phyloP scores from a whole-genome alignment of 257 asterid species.

The Solanum commersonii region DNA sequence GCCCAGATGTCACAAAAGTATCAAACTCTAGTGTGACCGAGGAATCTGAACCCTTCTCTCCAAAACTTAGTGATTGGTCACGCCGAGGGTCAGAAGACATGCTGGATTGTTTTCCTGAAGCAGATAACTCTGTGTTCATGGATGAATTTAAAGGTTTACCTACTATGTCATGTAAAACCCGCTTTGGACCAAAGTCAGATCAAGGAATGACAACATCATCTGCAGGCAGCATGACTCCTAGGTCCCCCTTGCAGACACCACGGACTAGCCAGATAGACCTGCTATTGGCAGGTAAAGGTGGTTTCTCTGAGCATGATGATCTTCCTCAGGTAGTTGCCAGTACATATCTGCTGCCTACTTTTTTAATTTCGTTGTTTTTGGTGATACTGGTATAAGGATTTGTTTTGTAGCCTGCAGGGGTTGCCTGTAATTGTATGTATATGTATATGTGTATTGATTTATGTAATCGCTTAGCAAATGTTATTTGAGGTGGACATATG shows the following conservation, averaged over 20 bases:
- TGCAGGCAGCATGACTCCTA: constrained; percentile 99
- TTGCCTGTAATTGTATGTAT: not conserved
- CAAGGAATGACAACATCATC: constrained; percentile 98
- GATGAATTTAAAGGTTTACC: constrained; percentile 83
- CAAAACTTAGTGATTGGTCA: constrained; percentile 95
- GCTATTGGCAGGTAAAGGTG: constrained; percentile 83
- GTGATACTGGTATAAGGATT: not conserved
- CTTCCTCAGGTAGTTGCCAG: constrained; percentile 68
- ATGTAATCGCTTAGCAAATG: not conserved
- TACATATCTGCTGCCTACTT: not conserved
- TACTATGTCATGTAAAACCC: constrained; percentile 79
- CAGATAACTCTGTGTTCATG: constrained; percentile 55
- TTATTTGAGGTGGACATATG: not conserved
- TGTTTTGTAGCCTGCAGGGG: not conserved
- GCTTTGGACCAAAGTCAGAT: constrained; percentile 95
- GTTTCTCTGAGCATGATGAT: constrained; percentile 89
- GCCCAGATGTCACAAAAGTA: constrained; percentile 76
- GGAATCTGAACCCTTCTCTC: constrained; percentile 86
- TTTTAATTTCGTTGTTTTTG: not conserved
- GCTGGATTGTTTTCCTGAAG: constrained; percentile 84
- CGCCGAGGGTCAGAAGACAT: constrained; percentile 96
- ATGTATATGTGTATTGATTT: not conserved
- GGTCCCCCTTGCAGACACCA: constrained; percentile 92
- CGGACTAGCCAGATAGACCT: constrained; percentile 72
- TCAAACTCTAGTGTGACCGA: constrained; percentile 79